Conservation (phyloP, 1,284 basidiomycete species). For the Irpex rosettiformis region DNA sequence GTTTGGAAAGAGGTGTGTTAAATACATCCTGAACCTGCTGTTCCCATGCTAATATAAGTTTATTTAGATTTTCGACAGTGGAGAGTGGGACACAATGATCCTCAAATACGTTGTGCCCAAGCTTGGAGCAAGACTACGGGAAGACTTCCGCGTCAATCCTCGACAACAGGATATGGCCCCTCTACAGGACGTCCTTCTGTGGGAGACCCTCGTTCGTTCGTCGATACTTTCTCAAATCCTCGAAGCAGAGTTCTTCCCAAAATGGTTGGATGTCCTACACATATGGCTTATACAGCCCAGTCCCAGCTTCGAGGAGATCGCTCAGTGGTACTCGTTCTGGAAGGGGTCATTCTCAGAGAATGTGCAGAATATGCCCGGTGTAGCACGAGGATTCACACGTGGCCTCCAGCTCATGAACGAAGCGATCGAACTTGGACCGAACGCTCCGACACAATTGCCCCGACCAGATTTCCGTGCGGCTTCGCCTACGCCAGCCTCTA, state of each 20-base stretch:
- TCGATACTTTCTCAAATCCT: constrained; percentile 80
- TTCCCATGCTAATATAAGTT: constrained; percentile 6
- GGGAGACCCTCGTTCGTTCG: constrained; percentile 71
- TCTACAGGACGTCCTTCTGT: constrained; percentile 74
- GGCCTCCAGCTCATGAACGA: constrained; percentile 92
- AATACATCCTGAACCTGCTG: constrained; percentile 16
- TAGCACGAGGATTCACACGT: constrained; percentile 77
- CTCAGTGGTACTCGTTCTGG: constrained; percentile 91
- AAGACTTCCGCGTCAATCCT: constrained; percentile 86
- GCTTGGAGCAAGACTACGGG: constrained; percentile 75
- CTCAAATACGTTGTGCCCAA: constrained; percentile 92
- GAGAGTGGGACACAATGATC: constrained; percentile 90
- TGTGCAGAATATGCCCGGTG: constrained; percentile 59
- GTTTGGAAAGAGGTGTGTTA: constrained; percentile 79
- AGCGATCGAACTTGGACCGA: constrained; percentile 79
- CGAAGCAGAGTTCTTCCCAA: constrained; percentile 92
- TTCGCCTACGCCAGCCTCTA: constrained; percentile 22
- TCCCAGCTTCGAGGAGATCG: constrained; percentile 87
- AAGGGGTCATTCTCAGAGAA: constrained; percentile 73
- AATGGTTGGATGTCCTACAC: constrained; percentile 91
- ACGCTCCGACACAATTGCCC: constrained; percentile 62
- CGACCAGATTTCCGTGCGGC: constrained; percentile 55
- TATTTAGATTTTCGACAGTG: constrained; percentile 62
- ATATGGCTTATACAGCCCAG: constrained; percentile 86
- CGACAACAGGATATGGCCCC: constrained; percentile 85